Evolutionary conservation across 768 basidiomycete genomes (phyloP), one percentile per base, ranked within the genome.

Genomic region (Vishniacozyma victoriae): DNA sequence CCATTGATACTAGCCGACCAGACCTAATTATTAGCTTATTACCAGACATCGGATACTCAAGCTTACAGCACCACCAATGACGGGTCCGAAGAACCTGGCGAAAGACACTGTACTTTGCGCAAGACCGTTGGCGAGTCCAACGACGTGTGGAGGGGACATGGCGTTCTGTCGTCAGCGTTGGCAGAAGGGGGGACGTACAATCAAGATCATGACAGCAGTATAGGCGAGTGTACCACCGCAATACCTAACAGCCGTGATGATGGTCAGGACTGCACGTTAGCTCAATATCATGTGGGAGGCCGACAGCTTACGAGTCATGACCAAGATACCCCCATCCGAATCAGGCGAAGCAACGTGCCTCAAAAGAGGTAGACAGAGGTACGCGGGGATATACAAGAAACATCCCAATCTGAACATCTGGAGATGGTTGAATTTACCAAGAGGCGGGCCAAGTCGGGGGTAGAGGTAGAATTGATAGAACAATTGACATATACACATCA

Each of bases 91-190:
- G 74, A 91, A 95, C 33, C 95, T 80, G 3, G 92, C 88, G 20
- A 93, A 81, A 55, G 88, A 91, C 54, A 93, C 92, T 25, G 89
- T 86, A 63, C 88, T 91, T 72, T 99, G 95, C 0, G 91, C 95
- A 18, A 93, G 82, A 15, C 93, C 95, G 65, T 97, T 99, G 9
- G 93, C 88, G 50, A 88, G 81, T 5, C 90, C 88, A 33, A 97
- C 82, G 6, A 88, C 82, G 31, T 79, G 78, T 1, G 91, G 89
- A 2, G 93, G 91, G 0, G 91, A 88, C 86, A 93, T 63, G 39
- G 57, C 64, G 47, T 67, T 67, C 87, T 50, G 62, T 18, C 15
- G 44, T 44, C 40, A 46, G 40, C 16, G 33, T 18, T 18, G 19
- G 9, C 19, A 18, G 13, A 23, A 35, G 15, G 27, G 35, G 15